Evolutionary conservation across 2,329 filamentous ascomycete species (phyloP), one percentile per base, ranked within the genome.

Genomic region (Pestalotiopsis sp.): DNA sequence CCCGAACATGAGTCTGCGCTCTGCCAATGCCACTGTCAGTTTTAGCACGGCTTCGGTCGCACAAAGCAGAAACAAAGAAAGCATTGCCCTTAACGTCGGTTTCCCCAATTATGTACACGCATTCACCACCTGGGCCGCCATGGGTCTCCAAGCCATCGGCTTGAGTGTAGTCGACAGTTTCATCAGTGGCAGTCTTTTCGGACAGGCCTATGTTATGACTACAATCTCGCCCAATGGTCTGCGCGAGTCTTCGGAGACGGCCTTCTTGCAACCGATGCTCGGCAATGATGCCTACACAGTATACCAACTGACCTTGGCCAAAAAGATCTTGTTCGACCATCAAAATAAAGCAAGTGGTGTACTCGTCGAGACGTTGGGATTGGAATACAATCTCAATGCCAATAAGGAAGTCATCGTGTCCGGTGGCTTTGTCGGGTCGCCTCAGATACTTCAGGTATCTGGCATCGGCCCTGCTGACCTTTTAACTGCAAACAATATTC

Each of bases 291-390:
- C 62, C 3, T 67, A 65, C 3, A 80, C 75, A 3, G 74, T 86
- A 0, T 86, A 82, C 64, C 75, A 74, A 0, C 68, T 78, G 3
- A 83, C 83, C 0, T 74, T 82, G 4, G 85, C 82, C 1, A 81
- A 82, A 68, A 81, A 78, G 49, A 79, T 88, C 2, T 20, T 85
- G 0, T 87, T 86, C 63, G 72, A 83, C 62, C 38, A 45, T 0
- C 70, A 76, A 1, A 81, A 78, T 5, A 81, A 75, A 61, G 77
- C 77, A 1, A 72, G 70, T 1, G 74, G 75, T 9, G 75, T 77
- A 5, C 27, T 64, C 1, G 73, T 77, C 5, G 60, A 62, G 4
- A 72, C 71, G 1, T 20, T 20, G 9, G 69, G 72, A 39, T 2
- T 71, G 41, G 65, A 68, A 12, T 75, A 72, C 61, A 73, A 68